Evolutionary conservation across 2,329 filamentous ascomycete species (phyloP).

Genomic region (Verticillium longisporum): DNA sequence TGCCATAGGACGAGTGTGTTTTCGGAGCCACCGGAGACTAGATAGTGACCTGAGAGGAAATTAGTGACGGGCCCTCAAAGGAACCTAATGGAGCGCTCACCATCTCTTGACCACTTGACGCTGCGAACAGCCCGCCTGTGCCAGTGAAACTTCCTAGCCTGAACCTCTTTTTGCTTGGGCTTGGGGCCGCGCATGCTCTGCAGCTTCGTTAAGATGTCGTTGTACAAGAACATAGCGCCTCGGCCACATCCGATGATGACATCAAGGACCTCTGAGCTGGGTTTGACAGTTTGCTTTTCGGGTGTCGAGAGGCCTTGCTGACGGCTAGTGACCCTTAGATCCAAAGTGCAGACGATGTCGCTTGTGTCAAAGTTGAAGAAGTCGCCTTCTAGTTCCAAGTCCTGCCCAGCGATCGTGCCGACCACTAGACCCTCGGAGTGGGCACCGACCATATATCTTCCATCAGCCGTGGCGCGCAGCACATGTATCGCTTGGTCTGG

Average conservation of each 20-base stretch:
- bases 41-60: constrained; percentile 64
- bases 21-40: constrained; percentile 89
- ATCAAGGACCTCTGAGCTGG: constrained; percentile 45
- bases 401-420: constrained; percentile 37
- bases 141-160: constrained; percentile 75
- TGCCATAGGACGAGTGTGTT: constrained; percentile 91
- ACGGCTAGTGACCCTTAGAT: constrained; percentile 43
- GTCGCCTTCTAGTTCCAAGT: constrained; percentile 42
- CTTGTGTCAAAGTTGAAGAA: constrained; percentile 53
- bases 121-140: constrained; percentile 77
- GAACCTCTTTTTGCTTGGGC: constrained; percentile 40
- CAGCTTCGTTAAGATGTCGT: constrained; percentile 60
- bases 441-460: constrained; percentile 44
- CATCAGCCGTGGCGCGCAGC: constrained; percentile 44
- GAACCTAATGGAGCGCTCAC: constrained; percentile 35
- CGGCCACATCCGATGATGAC: constrained; percentile 70
- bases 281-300: constrained; percentile 17
- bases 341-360: constrained; percentile 60
- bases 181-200: constrained; percentile 30
- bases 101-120: constrained; percentile 88
- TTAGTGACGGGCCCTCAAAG: constrained; percentile 20
- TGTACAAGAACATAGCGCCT: constrained; percentile 76
- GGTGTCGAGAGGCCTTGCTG: constrained; percentile 10
- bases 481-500: constrained; percentile 26
- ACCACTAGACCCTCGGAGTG: constrained; percentile 46